Conservation (phyloP, 805 yeast species). For the Yarrowia sp. region DNA sequence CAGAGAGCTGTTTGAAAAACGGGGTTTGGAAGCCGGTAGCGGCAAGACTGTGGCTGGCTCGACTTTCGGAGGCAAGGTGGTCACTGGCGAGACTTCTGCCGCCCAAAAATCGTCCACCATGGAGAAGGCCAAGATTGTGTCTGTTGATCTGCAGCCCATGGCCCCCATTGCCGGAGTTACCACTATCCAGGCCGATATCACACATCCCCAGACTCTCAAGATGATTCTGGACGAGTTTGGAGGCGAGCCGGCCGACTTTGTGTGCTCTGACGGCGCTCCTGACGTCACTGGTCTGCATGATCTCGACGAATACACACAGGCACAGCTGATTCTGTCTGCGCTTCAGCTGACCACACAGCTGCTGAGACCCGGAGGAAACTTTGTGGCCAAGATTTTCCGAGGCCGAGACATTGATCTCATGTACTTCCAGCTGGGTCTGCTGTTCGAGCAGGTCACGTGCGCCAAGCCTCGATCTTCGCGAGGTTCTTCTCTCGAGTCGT, state of each 20-base stretch:
- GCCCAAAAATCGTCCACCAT: slow-evolving; percentile 43
- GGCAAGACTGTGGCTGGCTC: slow-evolving; percentile 20
- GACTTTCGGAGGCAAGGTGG: slow-evolving; percentile 24
- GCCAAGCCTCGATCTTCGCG: slow-evolving; percentile 96
- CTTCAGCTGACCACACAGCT: slow-evolving; percentile 89
- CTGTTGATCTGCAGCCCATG: slow-evolving; percentile 98
- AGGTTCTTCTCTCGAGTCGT: slow-evolving; percentile 93
- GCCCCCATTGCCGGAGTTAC: slow-evolving; percentile 92
- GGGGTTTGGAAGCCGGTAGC: slow-evolving; percentile 17
- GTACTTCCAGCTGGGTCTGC: slow-evolving; percentile 87
- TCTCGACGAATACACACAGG: slow-evolving; percentile 95
- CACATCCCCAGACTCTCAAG: slow-evolving; percentile 88
- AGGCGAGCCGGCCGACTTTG: slow-evolving; percentile 93
- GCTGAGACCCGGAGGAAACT: slow-evolving; percentile 85
- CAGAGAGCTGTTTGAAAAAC: slow-evolving; percentile 53
- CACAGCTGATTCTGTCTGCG: slow-evolving; percentile 90
- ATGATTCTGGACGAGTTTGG: slow-evolving; percentile 81
- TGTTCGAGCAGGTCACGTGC: slow-evolving; percentile 87
- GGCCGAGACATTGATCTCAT: slow-evolving; percentile 94
- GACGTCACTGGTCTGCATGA: slow-evolving; percentile 98
- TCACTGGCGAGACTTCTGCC: background rate
- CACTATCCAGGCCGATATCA: slow-evolving; percentile 93
- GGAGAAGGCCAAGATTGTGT: slow-evolving; percentile 70
- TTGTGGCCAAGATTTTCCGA: slow-evolving; percentile 95
- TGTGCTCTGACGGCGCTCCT: slow-evolving; percentile 97